These are phyloP conservation scores for Sanghuangporus sanghuang DNA, from an alignment of 1,284 basidiomycete genomes.

Conservation along the genomic window DNA sequence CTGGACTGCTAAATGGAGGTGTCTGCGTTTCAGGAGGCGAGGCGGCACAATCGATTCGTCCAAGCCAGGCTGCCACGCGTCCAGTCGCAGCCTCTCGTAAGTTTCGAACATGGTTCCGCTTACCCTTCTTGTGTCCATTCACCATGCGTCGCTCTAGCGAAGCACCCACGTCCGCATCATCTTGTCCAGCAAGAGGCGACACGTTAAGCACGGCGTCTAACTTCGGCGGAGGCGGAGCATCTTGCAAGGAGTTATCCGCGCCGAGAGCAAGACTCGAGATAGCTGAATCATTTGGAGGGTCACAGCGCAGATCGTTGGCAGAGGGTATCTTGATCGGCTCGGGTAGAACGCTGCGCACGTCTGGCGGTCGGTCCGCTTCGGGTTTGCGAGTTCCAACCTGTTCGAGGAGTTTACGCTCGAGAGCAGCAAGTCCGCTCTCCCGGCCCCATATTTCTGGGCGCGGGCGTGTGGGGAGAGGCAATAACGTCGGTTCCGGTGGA, in stretches of 20 bases:
- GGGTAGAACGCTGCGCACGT: constrained; percentile 43
- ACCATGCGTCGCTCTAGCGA: constrained; percentile 19
- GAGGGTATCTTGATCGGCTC: constrained; percentile 40
- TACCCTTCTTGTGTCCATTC: constrained; percentile 17
- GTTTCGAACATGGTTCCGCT: constrained; percentile 33
- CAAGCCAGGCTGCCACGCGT: constrained; percentile 72
- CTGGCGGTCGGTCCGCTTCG: constrained; percentile 28
- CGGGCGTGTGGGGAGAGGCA: constrained; percentile 6
- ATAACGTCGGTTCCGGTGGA: constrained; percentile 14
- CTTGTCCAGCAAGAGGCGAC: constrained; percentile 18
- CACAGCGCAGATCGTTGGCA: constrained; percentile 25
- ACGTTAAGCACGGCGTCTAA: constrained; percentile 22
- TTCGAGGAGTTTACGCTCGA: constrained; percentile 21
- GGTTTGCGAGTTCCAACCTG: constrained; percentile 24
- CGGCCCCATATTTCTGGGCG: neutral
- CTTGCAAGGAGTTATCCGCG: constrained; percentile 27
- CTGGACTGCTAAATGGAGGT: constrained; percentile 21
- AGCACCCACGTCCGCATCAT: constrained; percentile 22
- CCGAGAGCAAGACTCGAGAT: constrained; percentile 73
- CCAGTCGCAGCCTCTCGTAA: constrained; percentile 54
- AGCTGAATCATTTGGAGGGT: constrained; percentile 59
- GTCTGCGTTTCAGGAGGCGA: constrained; percentile 31
- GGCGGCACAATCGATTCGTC: constrained; percentile 48
- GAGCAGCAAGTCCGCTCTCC: constrained; percentile 20
- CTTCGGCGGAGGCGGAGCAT: constrained; percentile 17